A percentile compares a stretch with the other conserved stretches of the same genome.
phyloP scores from a whole-genome alignment of 148 eudicot genomes.

The Polygonum aviculare region DNA sequence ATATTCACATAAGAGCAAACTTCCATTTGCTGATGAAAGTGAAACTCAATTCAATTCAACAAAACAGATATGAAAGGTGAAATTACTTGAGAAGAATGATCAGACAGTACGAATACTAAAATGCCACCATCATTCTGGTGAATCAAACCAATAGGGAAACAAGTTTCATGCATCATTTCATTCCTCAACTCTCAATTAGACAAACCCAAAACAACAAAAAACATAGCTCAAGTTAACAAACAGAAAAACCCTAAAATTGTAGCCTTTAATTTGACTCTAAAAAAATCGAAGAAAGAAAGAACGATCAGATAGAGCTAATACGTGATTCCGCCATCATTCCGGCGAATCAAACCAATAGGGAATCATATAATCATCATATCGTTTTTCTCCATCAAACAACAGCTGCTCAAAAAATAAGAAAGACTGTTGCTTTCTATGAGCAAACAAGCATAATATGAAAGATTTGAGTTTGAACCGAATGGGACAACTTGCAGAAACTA shows the following conservation, averaged over 20 bases:
- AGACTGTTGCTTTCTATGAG: background rate
- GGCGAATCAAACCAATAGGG: slow-evolving; percentile 11
- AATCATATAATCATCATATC: background rate
- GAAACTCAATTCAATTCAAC: no score
- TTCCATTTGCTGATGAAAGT: no score
- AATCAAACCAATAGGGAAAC: slow-evolving; percentile 6
- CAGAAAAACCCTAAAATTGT: background rate
- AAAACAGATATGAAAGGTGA: no score
- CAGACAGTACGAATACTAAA: slow-evolving; percentile 3
- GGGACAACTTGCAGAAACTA: background rate
- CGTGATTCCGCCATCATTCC: slow-evolving; percentile 6
- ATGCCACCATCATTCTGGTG: background rate
- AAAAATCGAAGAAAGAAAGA: background rate
- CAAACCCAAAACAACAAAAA: background rate
- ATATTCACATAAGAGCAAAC: no score
- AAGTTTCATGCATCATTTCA: background rate
- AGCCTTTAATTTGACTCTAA: background rate
- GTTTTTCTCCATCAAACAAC: background rate
- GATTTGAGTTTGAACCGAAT: background rate
- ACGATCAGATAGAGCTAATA: slow-evolving; percentile 9
- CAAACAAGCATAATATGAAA: background rate
- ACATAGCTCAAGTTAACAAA: no score
- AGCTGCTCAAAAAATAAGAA: background rate
- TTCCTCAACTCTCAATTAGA: background rate
- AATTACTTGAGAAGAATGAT: background rate